A percentile compares a stretch with the other conserved stretches of the same genome.
These are phyloP conservation scores for Linnemannia exigua DNA, from an alignment of 192 early-diverging fungal species.

Conservation along the genomic window DNA sequence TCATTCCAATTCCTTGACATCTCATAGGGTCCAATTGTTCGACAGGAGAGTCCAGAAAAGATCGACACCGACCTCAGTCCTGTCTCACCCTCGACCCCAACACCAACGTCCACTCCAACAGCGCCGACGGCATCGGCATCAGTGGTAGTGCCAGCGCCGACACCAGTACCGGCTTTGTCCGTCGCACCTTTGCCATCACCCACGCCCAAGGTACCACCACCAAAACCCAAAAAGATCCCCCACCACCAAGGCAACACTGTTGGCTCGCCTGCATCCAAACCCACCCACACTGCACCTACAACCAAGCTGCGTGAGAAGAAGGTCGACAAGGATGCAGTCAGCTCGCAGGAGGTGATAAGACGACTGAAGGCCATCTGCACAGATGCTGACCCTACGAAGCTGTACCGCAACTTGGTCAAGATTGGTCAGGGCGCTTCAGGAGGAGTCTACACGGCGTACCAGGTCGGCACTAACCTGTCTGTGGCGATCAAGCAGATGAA, in stretches of 20 bases:
- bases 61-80: conserved; percentile 28
- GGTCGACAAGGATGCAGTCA: conserved; percentile 64
- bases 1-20: background rate
- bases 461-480: conserved; percentile 70
- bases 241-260: conserved; percentile 41
- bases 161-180: conserved; percentile 26
- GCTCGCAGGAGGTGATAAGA: conserved; percentile 84
- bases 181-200: conserved; percentile 34
- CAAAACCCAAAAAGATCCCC: conserved; percentile 49
- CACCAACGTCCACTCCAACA: conserved; percentile 9
- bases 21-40: conserved; percentile 21
- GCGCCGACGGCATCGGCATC: background rate
- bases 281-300: background rate
- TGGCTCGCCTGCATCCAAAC: background rate
- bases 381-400: conserved; percentile 85
- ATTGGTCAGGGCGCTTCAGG: conserved; percentile 96
- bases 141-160: conserved; percentile 6
- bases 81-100: conserved; percentile 16
- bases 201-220: conserved; percentile 45
- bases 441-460: conserved; percentile 90
- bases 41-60: conserved; percentile 23
- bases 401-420: conserved; percentile 89
- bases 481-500: conserved; percentile 99
- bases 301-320: conserved; percentile 59
- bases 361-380: conserved; percentile 88